Evolutionary conservation across 108 stramenopile species (phyloP).

Genomic region (Epithemia pelagica): DNA sequence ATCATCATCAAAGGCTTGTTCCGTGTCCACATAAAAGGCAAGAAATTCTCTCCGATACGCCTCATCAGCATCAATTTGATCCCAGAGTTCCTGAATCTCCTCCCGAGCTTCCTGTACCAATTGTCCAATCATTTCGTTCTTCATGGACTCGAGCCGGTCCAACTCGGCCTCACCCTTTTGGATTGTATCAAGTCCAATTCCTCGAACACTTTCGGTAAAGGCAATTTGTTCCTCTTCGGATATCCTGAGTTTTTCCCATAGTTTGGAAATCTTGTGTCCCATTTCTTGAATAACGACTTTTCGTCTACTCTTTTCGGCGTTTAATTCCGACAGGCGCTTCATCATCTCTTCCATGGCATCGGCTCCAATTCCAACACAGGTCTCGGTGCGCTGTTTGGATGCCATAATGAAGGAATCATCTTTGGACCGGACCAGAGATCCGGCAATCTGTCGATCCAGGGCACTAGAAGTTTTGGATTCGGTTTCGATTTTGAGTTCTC

Average conservation of each 20-base stretch:
- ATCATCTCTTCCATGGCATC: constrained; percentile 65
- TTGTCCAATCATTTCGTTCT: constrained; percentile 77
- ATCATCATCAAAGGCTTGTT: constrained; percentile 64
- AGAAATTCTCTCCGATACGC: constrained; percentile 53
- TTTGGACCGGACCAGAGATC: constrained; percentile 43
- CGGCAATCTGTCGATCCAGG: constrained; percentile 50
- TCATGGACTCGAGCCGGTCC: constrained; percentile 58
- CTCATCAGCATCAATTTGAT: constrained; percentile 67
- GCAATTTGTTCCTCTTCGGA: constrained; percentile 75
- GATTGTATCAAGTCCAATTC: constrained; percentile 85
- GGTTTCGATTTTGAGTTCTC: constrained; percentile 63
- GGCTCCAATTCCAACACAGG: constrained; percentile 78
- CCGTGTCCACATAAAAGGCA: constrained; percentile 48
- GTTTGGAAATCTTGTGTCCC: constrained; percentile 71
- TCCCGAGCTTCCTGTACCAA: constrained; percentile 75
- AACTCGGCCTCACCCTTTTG: constrained; percentile 80
- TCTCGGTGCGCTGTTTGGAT: constrained; percentile 57
- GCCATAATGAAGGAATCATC: constrained; percentile 63
- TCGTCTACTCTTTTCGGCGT: constrained; percentile 61
- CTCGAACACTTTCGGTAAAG: constrained; percentile 79
- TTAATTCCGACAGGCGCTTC: constrained; percentile 63
- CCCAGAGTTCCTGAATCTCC: constrained; percentile 74
- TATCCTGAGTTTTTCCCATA: constrained; percentile 89
- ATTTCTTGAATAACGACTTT: constrained; percentile 70
- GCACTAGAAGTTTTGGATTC: constrained; percentile 14